Percentiles rank a stretch among this genome's conserved stretches.
phyloP scores from a whole-genome alignment of 2,329 filamentous ascomycete species.

The Cordyceps tenuipes region DNA sequence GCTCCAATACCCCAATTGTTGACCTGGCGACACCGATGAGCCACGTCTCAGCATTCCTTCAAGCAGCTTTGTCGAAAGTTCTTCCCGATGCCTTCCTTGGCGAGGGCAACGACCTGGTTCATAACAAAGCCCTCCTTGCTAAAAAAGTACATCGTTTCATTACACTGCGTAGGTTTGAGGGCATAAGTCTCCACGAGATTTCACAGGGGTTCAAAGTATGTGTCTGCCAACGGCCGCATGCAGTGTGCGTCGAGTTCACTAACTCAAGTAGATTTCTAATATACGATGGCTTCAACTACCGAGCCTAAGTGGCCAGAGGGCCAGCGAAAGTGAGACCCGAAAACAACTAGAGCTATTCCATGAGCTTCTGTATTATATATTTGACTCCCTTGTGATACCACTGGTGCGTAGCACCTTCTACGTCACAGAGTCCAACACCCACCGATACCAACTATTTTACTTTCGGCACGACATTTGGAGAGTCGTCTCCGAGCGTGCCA shows the following conservation, averaged over 20 bases:
- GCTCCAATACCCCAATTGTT: slow-evolving; percentile 37
- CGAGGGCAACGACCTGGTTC: slow-evolving; percentile 34
- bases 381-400: slow-evolving; percentile 86
- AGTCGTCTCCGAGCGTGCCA: slow-evolving; percentile 62
- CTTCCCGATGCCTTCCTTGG: slow-evolving; percentile 75
- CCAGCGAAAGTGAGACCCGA: slow-evolving; percentile 60
- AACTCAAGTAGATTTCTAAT: slow-evolving; percentile 45
- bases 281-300: slow-evolving; percentile 66
- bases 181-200: slow-evolving; percentile 68
- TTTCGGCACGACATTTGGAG: slow-evolving; percentile 94
- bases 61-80: slow-evolving; percentile 61
- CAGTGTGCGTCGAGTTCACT: neutral
- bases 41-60: slow-evolving; percentile 79
- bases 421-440: slow-evolving; percentile 78
- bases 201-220: slow-evolving; percentile 66
- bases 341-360: slow-evolving; percentile 74
- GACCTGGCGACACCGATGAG: slow-evolving; percentile 58
- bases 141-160: slow-evolving; percentile 71
- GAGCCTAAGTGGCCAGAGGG: slow-evolving; percentile 38
- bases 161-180: slow-evolving; percentile 70
- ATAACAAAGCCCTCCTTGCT: slow-evolving; percentile 57
- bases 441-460: slow-evolving; percentile 79
- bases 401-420: slow-evolving; percentile 84
- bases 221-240: slow-evolving; percentile 7
- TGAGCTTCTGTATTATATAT: slow-evolving; percentile 85